phyloP scores from a whole-genome alignment of 148 eudicot species.

The Rhododendron mucronatum region DNA sequence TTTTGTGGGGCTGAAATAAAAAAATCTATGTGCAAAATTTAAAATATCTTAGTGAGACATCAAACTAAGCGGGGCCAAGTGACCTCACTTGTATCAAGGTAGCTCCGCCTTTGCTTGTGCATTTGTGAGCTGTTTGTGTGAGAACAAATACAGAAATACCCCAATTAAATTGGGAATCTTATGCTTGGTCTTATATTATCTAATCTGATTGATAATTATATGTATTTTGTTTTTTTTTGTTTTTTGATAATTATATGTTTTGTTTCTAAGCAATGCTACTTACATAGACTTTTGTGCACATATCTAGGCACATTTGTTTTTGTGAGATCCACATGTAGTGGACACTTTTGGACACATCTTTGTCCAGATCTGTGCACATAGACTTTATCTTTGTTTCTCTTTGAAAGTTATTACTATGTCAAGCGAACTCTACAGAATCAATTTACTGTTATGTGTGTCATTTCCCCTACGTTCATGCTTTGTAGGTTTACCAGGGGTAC shows the following conservation, averaged over 20 bases:
- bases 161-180: neutral
- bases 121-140: neutral
- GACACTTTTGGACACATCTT: neutral
- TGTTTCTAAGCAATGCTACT: neutral
- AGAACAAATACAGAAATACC: neutral
- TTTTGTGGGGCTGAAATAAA: neutral
- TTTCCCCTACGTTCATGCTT: constrained; percentile 2
- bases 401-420: neutral
- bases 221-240: no score
- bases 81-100: neutral
- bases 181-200: neutral
- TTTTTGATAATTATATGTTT: neutral
- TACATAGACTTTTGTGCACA: neutral
- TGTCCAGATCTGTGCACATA: neutral
- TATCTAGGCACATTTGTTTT: neutral
- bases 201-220: neutral
- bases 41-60: neutral
- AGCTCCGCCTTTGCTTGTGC: neutral
- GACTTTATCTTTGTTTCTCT: neutral
- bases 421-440: neutral
- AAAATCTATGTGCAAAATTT: neutral
- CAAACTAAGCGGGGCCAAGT: neutral
- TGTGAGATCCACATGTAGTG: neutral
- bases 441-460: neutral
- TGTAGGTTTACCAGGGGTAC: constrained; percentile 68